phyloP scores from a whole-genome alignment of 139 green algal genomes.

The Pleodorina starrii region DNA sequence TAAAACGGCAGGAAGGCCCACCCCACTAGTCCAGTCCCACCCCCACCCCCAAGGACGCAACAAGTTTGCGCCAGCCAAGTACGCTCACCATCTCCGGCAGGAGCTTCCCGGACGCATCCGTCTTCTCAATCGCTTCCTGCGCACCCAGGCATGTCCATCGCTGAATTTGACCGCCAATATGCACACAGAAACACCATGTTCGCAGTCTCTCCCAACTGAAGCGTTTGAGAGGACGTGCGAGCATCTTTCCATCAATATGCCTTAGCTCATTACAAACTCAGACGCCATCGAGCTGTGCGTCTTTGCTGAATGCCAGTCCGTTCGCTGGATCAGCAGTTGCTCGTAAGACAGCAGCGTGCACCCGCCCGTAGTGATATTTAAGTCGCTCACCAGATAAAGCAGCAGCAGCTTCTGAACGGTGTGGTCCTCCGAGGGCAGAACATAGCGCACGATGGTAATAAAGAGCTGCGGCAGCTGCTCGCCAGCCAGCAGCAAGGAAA shows the following conservation, averaged over 20 bases:
- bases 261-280: too few species aligned
- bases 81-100: constrained; percentile 96
- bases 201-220: too few species aligned
- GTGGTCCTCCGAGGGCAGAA: constrained; percentile 98
- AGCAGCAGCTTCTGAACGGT: constrained; percentile 98
- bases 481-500: constrained; percentile 94
- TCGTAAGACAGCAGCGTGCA: neutral
- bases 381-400: constrained; percentile 91
- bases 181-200: too few species aligned
- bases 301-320: neutral
- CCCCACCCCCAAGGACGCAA: neutral
- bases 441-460: constrained; percentile 99
- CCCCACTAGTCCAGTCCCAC: neutral
- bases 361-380: neutral
- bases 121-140: constrained; percentile 99
- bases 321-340: constrained; percentile 39
- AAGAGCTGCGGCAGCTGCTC: constrained; percentile 97
- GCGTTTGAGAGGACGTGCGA: too few species aligned
- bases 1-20: too few species aligned
- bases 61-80: too few species aligned
- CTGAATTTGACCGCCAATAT: too few species aligned
- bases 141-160: neutral
- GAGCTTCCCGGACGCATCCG: constrained; percentile 93
- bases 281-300: too few species aligned
- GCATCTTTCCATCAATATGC: too few species aligned